phyloP scores from a whole-genome alignment of 2,329 filamentous ascomycete genomes.

The Fusarium hainanense region DNA sequence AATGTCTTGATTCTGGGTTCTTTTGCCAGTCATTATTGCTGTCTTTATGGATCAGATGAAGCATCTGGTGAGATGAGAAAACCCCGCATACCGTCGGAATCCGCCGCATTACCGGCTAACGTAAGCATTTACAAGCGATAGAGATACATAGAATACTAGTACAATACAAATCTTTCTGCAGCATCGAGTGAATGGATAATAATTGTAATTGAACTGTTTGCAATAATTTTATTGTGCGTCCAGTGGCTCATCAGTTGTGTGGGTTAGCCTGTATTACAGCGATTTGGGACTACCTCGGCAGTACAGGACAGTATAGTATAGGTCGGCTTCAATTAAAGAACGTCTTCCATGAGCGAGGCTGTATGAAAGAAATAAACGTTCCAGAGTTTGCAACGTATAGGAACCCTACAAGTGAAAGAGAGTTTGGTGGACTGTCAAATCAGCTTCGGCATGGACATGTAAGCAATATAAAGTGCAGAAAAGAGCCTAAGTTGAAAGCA shows the following conservation, averaged over 20 bases:
- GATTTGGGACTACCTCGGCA: not conserved
- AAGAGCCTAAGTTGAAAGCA: not conserved
- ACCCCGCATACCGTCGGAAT: slow-evolving; percentile 21
- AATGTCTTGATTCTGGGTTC: not conserved
- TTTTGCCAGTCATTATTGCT: slow-evolving; percentile 11
- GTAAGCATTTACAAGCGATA: not conserved
- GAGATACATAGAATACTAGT: not conserved
- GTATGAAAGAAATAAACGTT: not conserved
- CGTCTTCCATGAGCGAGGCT: not conserved
- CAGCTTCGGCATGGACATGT: not conserved
- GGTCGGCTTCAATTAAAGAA: not conserved
- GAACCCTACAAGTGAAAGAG: not conserved
- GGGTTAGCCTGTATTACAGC: not conserved
- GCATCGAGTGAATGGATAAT: rapidly evolving
- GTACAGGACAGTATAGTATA: not conserved
- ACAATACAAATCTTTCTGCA: not conserved
- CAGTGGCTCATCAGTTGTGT: not conserved
- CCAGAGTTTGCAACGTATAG: not conserved
- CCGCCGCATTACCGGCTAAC: slow-evolving; percentile 4
- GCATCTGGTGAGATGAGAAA: not conserved
- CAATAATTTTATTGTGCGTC: not conserved
- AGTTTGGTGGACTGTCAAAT: not conserved
- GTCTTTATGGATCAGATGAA: not conserved
- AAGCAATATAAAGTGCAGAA: not conserved
- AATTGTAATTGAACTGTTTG: not conserved